Evolutionary conservation across 2,329 filamentous ascomycete species (phyloP).

Genomic region (Aspergillus versicolor): DNA sequence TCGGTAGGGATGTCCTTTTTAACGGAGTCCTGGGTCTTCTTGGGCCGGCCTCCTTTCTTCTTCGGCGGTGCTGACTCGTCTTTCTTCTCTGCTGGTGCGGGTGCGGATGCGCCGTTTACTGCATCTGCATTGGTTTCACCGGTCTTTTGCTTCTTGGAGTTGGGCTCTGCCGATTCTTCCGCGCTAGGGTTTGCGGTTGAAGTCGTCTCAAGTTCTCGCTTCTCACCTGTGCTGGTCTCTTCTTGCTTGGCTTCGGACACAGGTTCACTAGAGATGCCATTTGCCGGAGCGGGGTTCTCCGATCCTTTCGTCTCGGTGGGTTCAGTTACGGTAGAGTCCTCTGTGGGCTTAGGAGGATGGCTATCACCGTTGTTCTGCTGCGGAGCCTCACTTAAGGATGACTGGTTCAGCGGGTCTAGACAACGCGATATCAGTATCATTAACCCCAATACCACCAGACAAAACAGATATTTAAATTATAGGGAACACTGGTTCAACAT

Average conservation of each 20-base stretch:
- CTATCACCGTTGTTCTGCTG: conserved; percentile 12
- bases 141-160: conserved; percentile 38
- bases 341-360: not conserved
- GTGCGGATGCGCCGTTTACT: conserved; percentile 15
- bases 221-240: conserved; percentile 20
- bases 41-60: conserved; percentile 31
- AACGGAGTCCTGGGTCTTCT: conserved; percentile 31
- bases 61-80: too few relatives aligned
- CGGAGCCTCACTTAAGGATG: not conserved
- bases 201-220: conserved; percentile 24
- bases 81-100: conserved; percentile 23
- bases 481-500: conserved; percentile 14
- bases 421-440: conserved; percentile 18
- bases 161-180: conserved; percentile 22
- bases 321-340: conserved; percentile 6
- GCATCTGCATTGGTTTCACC: conserved; percentile 12
- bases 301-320: conserved; percentile 9
- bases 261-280: not conserved
- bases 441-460: not conserved
- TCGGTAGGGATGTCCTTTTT: conserved; percentile 29
- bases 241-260: conserved; percentile 12
- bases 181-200: conserved; percentile 13
- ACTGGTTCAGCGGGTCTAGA: conserved; percentile 12
- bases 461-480: not conserved
- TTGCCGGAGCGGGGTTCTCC: conserved; percentile 2